Base-by-base conservation (phyloP, 2,329 filamentous ascomycete genomes). In the Ilyonectria sp. region DNA sequence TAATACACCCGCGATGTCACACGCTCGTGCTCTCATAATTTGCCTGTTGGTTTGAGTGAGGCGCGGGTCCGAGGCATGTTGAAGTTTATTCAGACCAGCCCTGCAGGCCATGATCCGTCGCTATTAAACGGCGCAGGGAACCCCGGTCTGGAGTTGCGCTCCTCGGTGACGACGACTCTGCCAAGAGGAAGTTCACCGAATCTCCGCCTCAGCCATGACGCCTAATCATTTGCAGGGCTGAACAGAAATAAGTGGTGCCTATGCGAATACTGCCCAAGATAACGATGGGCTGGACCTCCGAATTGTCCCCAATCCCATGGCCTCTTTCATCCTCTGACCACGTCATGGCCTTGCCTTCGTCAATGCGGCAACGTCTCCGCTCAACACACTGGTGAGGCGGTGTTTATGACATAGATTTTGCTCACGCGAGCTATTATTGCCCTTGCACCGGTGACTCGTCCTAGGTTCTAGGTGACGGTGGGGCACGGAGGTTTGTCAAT, bases 81-180 rank as follows among this genome's bases (percentile, higher is more conserved):
- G 29, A 35, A 53, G 29, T 53, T 35, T 21, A 35, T 53, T 53
- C 29, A n/a, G n/a, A 35, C 17, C 10, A 21, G 17, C 29, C 29
- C 31, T 53, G 50, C 3, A 21, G 31, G 35, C 7, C n/a, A 35
- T 19, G 29, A 21, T 6, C 11, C n/a, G 15, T 31, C 31, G 49
- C 31, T 17, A 52, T n/a, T 5, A 35, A 23, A 40, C 29, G 50
- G 37, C n/a, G 23, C 26, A 35, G 2, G 55, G 43, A 58, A 58
- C 43, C 55, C 43, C 26, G 26, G 40, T 35, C 29, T 21, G 13
- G 7, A 17, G 10, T 19, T 19, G n/a, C 33, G 7, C 47, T 33
- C 44, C 44, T 37, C 44, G 31, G 21, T 46, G 33, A n/a, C 33
- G 19, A 50, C 33, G 33, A 43, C 13, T 37, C 44, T 61, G 58